Evolutionary conservation across 768 basidiomycete genomes (phyloP).

Genomic region (Mycena pura): DNA sequence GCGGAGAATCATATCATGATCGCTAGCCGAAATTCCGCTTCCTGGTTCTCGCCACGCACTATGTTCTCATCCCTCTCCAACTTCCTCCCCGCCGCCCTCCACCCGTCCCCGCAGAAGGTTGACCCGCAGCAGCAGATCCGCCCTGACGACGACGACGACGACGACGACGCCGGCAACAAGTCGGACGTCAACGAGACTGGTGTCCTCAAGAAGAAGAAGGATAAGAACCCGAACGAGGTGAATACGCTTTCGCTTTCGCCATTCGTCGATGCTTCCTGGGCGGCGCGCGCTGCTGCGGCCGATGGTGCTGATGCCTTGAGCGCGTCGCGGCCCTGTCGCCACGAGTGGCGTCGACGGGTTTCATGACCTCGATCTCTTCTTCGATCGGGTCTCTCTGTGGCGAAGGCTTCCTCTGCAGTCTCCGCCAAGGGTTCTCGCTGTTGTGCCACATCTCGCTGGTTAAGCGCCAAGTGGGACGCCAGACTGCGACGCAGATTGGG

Average conservation of each 20-base stretch:
- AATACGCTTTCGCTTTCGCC: slow-evolving; percentile 14
- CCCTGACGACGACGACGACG: slow-evolving; percentile 42
- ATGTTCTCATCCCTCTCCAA: slow-evolving; percentile 63
- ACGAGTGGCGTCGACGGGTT: too few relatives aligned
- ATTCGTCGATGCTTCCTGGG: background rate
- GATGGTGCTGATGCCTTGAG: slow-evolving; percentile 3
- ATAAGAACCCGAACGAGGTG: slow-evolving; percentile 58
- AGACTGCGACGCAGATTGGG: too few relatives aligned
- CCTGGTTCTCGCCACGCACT: slow-evolving; percentile 15
- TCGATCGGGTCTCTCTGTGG: too few relatives aligned
- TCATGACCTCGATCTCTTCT: too few relatives aligned
- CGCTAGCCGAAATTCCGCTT: too few relatives aligned
- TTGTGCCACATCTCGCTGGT: too few relatives aligned
- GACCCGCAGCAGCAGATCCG: slow-evolving; percentile 30
- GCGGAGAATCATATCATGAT: too few relatives aligned
- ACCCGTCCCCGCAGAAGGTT: slow-evolving; percentile 35
- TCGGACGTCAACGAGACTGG: slow-evolving; percentile 32
- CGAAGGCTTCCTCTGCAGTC: too few relatives aligned
- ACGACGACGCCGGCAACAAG: slow-evolving; percentile 32
- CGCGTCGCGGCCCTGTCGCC: too few relatives aligned
- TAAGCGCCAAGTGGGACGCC: too few relatives aligned
- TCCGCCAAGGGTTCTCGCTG: too few relatives aligned
- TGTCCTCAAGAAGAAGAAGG: slow-evolving; percentile 52
- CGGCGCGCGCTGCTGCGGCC: background rate
- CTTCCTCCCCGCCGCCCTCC: slow-evolving; percentile 57